Evolutionary conservation across 1,284 basidiomycete genomes (phyloP).

Genomic region (Ustilago trichophora): DNA sequence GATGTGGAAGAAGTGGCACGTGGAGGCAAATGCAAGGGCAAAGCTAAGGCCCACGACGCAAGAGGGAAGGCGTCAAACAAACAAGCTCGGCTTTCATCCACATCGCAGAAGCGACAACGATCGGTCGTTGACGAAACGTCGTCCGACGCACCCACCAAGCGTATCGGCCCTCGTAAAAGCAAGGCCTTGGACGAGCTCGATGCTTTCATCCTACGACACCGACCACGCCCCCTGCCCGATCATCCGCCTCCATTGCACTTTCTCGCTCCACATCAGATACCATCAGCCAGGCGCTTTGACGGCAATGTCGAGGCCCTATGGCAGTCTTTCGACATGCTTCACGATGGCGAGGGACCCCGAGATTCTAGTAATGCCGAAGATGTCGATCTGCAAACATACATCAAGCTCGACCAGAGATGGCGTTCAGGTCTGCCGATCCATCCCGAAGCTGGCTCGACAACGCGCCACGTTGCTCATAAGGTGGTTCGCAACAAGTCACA

Average conservation of each 20-base stretch:
- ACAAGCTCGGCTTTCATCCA: no score
- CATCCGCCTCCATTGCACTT: slow-evolving; percentile 38
- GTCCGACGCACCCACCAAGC: slow-evolving; percentile 16
- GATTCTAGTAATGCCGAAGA: slow-evolving; percentile 32
- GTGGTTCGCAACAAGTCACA: slow-evolving; percentile 37
- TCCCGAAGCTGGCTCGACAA: slow-evolving; percentile 14
- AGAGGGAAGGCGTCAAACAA: neutral
- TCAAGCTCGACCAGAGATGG: slow-evolving; percentile 40
- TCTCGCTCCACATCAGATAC: slow-evolving; percentile 42
- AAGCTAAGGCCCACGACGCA: neutral
- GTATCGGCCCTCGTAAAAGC: slow-evolving; percentile 28
- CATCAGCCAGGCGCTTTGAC: slow-evolving; percentile 21
- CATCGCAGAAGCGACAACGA: slow-evolving; percentile 11
- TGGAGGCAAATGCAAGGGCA: slow-evolving; percentile 6
- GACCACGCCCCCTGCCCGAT: slow-evolving; percentile 28
- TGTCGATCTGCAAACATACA: slow-evolving; percentile 29
- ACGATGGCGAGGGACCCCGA: slow-evolving; percentile 36
- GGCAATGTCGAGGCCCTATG: slow-evolving; percentile 27
- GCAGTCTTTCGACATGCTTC: slow-evolving; percentile 35
- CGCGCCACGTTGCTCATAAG: slow-evolving; percentile 33
- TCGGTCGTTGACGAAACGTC: slow-evolving; percentile 8
- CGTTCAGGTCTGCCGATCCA: slow-evolving; percentile 44
- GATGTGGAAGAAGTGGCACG: neutral
- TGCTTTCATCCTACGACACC: slow-evolving; percentile 30
- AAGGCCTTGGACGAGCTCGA: slow-evolving; percentile 35